These are phyloP conservation scores for Picea sitchensis DNA, from an alignment of 75 land plant species.

Conservation along the genomic window DNA sequence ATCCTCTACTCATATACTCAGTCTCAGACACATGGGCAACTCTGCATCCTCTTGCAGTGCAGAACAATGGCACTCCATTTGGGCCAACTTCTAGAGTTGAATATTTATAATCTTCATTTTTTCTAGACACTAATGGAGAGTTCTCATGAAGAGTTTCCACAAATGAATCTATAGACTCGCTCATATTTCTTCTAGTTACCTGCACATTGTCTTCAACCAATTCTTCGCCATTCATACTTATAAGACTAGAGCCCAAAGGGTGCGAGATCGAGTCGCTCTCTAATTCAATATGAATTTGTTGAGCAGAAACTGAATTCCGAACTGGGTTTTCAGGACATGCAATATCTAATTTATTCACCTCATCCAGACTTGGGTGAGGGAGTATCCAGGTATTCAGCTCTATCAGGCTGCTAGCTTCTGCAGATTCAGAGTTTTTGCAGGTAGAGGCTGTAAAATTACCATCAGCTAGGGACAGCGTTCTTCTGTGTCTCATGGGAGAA, in stretches of 20 bases:
- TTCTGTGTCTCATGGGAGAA: no score
- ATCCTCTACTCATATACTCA: background rate
- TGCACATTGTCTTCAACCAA: background rate
- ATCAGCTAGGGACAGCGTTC: no score
- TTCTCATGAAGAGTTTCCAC: background rate
- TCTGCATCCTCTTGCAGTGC: slow-evolving; percentile 5
- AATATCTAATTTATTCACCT: background rate
- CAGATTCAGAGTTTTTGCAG: no score
- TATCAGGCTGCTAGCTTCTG: no score
- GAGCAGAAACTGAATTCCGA: background rate
- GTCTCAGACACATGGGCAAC: background rate
- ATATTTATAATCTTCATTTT: background rate
- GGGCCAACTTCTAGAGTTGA: background rate
- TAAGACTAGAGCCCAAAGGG: no score
- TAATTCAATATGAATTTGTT: background rate
- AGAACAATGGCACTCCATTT: background rate
- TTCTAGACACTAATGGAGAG: background rate
- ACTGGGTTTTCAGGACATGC: background rate
- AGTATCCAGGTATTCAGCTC: no score
- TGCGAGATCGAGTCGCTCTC: no score
- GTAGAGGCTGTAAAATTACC: no score
- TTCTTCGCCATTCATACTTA: no score
- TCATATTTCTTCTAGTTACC: background rate
- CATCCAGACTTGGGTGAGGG: no score
- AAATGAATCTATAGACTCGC: no score